phyloP scores from a whole-genome alignment of 768 basidiomycete species.

The Trametes cingulata region DNA sequence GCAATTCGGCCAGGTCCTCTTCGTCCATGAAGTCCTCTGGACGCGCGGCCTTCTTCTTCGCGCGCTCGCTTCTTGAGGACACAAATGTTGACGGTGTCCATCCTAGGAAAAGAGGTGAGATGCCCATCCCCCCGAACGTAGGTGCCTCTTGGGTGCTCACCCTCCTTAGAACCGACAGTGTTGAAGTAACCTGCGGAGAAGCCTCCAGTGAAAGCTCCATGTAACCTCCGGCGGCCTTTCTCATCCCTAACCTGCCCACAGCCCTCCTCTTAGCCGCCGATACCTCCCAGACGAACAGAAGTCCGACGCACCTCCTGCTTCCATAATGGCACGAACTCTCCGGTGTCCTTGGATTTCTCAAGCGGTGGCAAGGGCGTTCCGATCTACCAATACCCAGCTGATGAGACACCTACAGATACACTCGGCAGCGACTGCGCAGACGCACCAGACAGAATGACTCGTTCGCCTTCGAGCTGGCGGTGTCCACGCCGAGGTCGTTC shows the following conservation, averaged over 20 bases:
- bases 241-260: conserved; percentile 79
- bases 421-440: conserved; percentile 2
- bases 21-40: conserved; percentile 99
- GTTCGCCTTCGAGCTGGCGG: conserved; percentile 66
- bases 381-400: conserved; percentile 54
- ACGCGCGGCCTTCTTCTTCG: conserved; percentile 57
- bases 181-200: conserved; percentile 99
- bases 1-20: conserved; percentile 86
- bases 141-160: conserved; percentile 37
- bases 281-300: no score
- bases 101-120: conserved; percentile 50
- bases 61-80: conserved; percentile 80
- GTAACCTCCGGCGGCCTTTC: conserved; percentile 87
- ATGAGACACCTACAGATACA: background rate
- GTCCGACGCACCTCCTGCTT: conserved; percentile 81
- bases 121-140: background rate
- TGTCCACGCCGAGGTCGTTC: conserved; percentile 75
- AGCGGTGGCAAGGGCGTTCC: conserved; percentile 93
- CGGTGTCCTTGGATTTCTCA: conserved; percentile 89
- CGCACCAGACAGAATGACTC: conserved; percentile 85
- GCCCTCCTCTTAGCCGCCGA: no score
- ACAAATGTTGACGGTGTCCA: conserved; percentile 94
- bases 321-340: conserved; percentile 97
- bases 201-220: conserved; percentile 98
- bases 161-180: conserved; percentile 94